These are phyloP conservation scores for Alternaria alternata DNA, from an alignment of 2,329 filamentous ascomycete species.

Conservation along the genomic window DNA sequence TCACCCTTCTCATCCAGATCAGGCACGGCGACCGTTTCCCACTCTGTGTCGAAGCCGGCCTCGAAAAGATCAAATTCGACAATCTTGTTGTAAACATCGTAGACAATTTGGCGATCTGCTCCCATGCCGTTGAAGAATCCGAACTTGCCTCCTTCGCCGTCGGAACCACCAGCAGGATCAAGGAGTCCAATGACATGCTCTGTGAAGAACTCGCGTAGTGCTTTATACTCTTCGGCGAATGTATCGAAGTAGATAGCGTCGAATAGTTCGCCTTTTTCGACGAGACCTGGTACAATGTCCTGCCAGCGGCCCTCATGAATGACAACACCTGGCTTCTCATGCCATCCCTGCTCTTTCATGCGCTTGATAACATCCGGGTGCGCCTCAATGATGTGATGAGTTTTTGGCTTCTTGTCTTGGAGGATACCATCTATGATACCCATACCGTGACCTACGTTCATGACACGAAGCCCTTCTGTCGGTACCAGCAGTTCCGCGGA, in stretches of 20 bases:
- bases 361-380: constrained; percentile 58
- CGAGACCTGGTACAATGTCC: constrained; percentile 56
- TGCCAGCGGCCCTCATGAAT: constrained; percentile 61
- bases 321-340: constrained; percentile 58
- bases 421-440: constrained; percentile 60
- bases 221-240: constrained; percentile 90
- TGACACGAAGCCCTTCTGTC: constrained; percentile 52
- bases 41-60: constrained; percentile 87
- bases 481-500: constrained; percentile 55
- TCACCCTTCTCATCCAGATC: constrained; percentile 74
- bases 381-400: constrained; percentile 62
- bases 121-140: constrained; percentile 80
- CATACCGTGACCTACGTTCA: constrained; percentile 62
- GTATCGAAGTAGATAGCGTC: constrained; percentile 90
- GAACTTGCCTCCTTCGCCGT: constrained; percentile 61
- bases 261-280: constrained; percentile 54
- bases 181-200: constrained; percentile 85
- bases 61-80: constrained; percentile 91
- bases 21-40: constrained; percentile 79
- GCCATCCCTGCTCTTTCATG: constrained; percentile 58
- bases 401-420: constrained; percentile 53
- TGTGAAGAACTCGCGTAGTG: constrained; percentile 85
- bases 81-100: constrained; percentile 92
- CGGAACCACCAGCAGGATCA: constrained; percentile 59
- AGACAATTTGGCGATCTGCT: constrained; percentile 89